phyloP scores from a whole-genome alignment of 2,329 filamentous ascomycete species.

The Stemphylium vesicarium region DNA sequence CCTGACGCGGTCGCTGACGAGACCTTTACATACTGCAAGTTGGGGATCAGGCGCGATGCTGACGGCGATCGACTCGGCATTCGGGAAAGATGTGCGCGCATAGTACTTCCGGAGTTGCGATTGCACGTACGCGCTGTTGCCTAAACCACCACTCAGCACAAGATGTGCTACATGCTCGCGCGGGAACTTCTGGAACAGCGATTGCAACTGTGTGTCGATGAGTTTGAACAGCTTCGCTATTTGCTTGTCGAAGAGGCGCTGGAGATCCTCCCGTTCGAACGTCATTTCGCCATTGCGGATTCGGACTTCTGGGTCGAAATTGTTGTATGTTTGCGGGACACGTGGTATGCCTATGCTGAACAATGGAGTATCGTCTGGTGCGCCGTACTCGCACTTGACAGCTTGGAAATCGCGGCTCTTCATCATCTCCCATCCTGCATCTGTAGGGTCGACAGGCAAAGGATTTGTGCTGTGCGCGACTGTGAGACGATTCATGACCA shows the following conservation, averaged over 20 bases:
- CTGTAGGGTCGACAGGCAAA: constrained; percentile 39
- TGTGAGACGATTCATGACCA: constrained; percentile 40
- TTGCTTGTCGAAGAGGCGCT: constrained; percentile 46
- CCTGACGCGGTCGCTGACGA: constrained; percentile 60
- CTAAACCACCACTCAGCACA: constrained; percentile 53
- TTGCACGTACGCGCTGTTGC: constrained; percentile 53
- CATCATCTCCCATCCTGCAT: constrained; percentile 52
- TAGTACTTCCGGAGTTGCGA: constrained; percentile 44
- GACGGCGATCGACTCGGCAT: constrained; percentile 34
- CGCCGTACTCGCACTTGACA: constrained; percentile 51
- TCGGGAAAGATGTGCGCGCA: constrained; percentile 28
- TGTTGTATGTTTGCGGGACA: constrained; percentile 40
- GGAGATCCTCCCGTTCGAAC: constrained; percentile 42
- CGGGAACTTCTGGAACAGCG: constrained; percentile 36
- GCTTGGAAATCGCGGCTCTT: constrained; percentile 50
- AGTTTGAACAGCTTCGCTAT: constrained; percentile 44
- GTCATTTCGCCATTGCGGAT: constrained; percentile 46
- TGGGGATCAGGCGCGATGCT: constrained; percentile 58
- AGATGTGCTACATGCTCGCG: constrained; percentile 44
- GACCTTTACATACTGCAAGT: constrained; percentile 61
- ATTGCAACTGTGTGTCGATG: constrained; percentile 44
- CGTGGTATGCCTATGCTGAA: constrained; percentile 48
- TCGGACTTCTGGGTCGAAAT: constrained; percentile 35
- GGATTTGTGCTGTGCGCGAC: constrained; percentile 33
- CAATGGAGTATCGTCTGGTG: constrained; percentile 43